Base-by-base conservation (phyloP, 148 eudicot genomes). In the Vaccinium darrowii region DNA sequence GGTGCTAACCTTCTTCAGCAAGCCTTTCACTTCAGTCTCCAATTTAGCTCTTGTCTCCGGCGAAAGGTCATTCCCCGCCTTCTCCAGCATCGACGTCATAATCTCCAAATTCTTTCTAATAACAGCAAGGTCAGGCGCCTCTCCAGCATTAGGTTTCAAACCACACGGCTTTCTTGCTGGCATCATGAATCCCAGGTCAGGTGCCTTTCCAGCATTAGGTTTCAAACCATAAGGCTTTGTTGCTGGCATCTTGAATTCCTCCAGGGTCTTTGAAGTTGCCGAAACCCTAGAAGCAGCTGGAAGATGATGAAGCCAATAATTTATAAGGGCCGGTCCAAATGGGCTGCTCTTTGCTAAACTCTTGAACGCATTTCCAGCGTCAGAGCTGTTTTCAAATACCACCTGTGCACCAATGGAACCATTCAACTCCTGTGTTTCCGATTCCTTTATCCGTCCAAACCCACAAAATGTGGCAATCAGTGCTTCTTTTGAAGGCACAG, bases 1-100 rank as follows among this genome's bases (percentile, higher is more conserved):
- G 47, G 90, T 54, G 76, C 91, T 86, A 56, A 94, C 92, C 89
- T 91, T 96, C 86, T 91, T 90, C 87, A 94, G 84, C 80, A 96
- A 91, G 74, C 87, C 91, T 57, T 89, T 83, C 15, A 96, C 90
- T 76, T 90, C 95, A 50, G 54, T 90, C 90, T 94, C 98, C 87
- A 96, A 84, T 33, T 88, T 92, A 57, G 81, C 87, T 84, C 92
- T 94, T 89, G 86, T 91, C 67, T 90, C 97, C 21, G 90, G 88
- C 7, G 94, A 90, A 43, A 96, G 88, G 56, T 82, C 88, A 78
- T 92, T 78, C 47, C 98, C 98, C 0, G 92, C 87, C 67, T 92
- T 92, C 92, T 92, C 95, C 89, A 94, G 90, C 91, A 93, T 91
- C 43, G 88, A 51, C 0, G 91, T 93, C 97, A 96, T 96, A 87